Evolutionary conservation across 768 basidiomycete species (phyloP).

Genomic region (Nidularia pulvinata): DNA sequence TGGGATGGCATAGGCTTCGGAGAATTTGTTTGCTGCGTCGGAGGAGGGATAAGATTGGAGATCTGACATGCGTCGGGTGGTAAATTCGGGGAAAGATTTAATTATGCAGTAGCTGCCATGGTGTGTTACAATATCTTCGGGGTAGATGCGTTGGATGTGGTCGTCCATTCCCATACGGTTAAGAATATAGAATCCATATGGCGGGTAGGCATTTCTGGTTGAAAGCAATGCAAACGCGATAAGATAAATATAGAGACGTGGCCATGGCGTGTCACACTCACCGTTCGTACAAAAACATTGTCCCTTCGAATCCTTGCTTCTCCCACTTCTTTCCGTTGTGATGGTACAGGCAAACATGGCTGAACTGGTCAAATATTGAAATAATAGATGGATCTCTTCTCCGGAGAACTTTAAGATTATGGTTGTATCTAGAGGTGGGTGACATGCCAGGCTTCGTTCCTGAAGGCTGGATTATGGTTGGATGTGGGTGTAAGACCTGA

Average conservation of each 20-base stretch:
- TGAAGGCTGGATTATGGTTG: conserved; percentile 14
- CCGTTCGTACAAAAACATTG: conserved; percentile 89
- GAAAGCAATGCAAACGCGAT: conserved; percentile 6
- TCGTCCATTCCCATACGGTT: conserved; percentile 83
- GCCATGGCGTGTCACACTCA: conserved; percentile 27
- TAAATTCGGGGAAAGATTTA: conserved; percentile 72
- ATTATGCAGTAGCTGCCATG: conserved; percentile 72
- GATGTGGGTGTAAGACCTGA: conserved; percentile 6
- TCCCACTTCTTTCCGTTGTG: conserved; percentile 77
- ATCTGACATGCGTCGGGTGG: conserved; percentile 36
- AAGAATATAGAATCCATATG: conserved; percentile 84
- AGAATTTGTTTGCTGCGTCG: conserved; percentile 40
- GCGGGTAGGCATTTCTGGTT: conserved; percentile 70
- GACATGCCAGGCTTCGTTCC: conserved; percentile 52
- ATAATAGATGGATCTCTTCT: conserved; percentile 79
- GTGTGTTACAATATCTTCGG: conserved; percentile 72
- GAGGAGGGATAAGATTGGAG: conserved; percentile 16
- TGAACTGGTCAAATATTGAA: conserved; percentile 86
- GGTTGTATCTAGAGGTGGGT: conserved; percentile 62
- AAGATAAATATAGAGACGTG: background rate
- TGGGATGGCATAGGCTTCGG: conserved; percentile 45
- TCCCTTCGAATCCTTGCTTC: conserved; percentile 85
- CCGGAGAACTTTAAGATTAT: conserved; percentile 80
- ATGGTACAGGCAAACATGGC: conserved; percentile 83
- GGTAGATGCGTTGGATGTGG: conserved; percentile 71